phyloP scores from a whole-genome alignment of 2,329 filamentous ascomycete species.

The Aspergillus persii region DNA sequence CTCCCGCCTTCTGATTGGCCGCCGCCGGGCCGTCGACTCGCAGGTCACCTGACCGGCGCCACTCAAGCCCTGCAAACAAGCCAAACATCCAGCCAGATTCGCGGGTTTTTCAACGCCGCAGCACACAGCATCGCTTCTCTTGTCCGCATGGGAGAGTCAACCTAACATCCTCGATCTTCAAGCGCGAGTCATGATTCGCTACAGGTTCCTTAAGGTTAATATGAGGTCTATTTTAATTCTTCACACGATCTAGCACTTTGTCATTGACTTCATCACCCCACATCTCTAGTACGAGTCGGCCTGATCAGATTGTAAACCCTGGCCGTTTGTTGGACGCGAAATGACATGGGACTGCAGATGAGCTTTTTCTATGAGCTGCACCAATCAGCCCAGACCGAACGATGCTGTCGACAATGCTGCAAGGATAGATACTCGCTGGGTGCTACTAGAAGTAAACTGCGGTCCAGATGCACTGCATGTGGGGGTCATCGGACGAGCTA shows the following conservation, averaged over 20 bases:
- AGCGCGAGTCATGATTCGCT: not conserved
- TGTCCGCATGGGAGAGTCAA: not conserved
- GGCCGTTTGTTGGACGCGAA: not conserved
- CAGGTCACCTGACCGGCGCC: not conserved
- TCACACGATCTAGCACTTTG: not conserved
- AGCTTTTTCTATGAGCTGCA: not conserved
- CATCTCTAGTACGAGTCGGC: not conserved
- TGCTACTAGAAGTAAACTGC: not conserved
- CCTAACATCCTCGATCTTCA: not conserved
- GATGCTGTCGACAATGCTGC: not conserved
- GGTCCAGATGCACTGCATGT: not conserved
- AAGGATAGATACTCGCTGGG: not conserved
- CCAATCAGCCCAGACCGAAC: not conserved
- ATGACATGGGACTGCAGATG: not conserved
- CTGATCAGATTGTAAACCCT: not conserved
- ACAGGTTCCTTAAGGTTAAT: not conserved
- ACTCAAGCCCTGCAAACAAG: not conserved
- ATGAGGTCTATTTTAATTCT: not conserved
- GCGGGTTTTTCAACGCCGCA: not conserved
- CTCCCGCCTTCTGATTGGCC: conserved; percentile 7
- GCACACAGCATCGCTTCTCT: not conserved
- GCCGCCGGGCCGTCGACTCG: not conserved
- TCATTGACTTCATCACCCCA: not conserved
- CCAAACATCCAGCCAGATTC: not conserved
- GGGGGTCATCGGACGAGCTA: not conserved